phyloP scores from a whole-genome alignment of 139 green algal species.

The Limnomonas spitsbergensis region DNA sequence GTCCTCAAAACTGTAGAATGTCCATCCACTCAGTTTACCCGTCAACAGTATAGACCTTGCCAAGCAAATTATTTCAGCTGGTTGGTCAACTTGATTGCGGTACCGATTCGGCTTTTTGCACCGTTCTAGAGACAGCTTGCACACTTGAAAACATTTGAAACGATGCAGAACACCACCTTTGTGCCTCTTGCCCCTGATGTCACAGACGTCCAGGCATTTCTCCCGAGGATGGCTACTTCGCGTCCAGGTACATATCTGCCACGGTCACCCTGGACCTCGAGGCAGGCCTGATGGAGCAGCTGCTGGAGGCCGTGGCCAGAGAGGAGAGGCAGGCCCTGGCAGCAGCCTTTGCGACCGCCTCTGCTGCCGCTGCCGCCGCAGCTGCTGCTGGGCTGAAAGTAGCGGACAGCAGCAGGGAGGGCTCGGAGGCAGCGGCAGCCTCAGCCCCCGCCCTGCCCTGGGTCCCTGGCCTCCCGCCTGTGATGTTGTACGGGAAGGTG shows the following conservation, averaged over 20 bases:
- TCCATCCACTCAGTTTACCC: no score
- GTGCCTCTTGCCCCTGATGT: no score
- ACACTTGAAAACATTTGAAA: no score
- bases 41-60: no score
- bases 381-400: slow-evolving; percentile 24
- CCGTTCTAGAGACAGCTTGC: no score
- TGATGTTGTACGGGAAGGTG: background rate
- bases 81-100: no score
- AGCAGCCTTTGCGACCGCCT: background rate
- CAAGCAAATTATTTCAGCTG: no score
- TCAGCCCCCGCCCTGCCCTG: background rate
- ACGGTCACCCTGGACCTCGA: slow-evolving; percentile 31
- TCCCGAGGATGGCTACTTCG: background rate
- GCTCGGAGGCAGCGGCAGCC: no score
- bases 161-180: no score
- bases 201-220: background rate
- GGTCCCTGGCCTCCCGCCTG: background rate
- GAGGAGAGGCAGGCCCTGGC: slow-evolving; percentile 18
- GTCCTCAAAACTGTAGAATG: no score
- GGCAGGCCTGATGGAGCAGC: slow-evolving; percentile 17
- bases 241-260: background rate
- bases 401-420: no score
- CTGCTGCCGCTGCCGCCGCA: background rate
- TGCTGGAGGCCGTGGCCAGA: background rate
- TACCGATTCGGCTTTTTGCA: no score